phyloP scores from a whole-genome alignment of 2,329 filamentous ascomycete genomes.

The Colletotrichum karsti region DNA sequence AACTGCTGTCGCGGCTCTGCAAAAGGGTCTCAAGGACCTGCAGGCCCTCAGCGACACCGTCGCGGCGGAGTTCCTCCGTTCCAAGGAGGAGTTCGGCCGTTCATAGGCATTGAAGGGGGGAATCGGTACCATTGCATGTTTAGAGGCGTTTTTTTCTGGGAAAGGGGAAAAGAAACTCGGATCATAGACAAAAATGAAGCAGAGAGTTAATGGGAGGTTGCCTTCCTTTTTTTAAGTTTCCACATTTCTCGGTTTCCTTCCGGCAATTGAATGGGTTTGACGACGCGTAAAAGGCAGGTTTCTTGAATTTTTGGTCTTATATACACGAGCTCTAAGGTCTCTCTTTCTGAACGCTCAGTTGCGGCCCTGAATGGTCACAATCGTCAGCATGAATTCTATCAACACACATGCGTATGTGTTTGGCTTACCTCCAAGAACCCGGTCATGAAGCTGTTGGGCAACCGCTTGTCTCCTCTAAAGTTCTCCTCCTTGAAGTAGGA shows the following conservation, averaged over 20 bases:
- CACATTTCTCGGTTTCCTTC: too few relatives aligned
- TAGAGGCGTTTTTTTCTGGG: background rate
- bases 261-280: background rate
- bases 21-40: constrained; percentile 89
- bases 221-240: background rate
- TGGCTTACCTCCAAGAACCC: constrained; percentile 89
- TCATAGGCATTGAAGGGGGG: constrained; percentile 39
- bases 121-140: background rate
- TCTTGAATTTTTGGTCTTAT: constrained; percentile 24
- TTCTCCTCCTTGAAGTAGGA: constrained; percentile 93
- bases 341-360: constrained; percentile 27
- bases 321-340: constrained; percentile 18
- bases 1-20: constrained; percentile 83
- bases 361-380: constrained; percentile 27
- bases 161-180: background rate
- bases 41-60: constrained; percentile 94
- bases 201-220: background rate
- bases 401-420: background rate
- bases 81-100: constrained; percentile 41
- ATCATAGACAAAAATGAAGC: constrained; percentile 18
- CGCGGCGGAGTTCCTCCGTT: constrained; percentile 79
- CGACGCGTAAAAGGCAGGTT: constrained; percentile 1
- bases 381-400: background rate
- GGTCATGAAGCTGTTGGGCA: constrained; percentile 91
- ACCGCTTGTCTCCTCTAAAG: constrained; percentile 76